Conservation (phyloP, 352 stramenopile species). For the Phytophthora fragariae region DNA sequence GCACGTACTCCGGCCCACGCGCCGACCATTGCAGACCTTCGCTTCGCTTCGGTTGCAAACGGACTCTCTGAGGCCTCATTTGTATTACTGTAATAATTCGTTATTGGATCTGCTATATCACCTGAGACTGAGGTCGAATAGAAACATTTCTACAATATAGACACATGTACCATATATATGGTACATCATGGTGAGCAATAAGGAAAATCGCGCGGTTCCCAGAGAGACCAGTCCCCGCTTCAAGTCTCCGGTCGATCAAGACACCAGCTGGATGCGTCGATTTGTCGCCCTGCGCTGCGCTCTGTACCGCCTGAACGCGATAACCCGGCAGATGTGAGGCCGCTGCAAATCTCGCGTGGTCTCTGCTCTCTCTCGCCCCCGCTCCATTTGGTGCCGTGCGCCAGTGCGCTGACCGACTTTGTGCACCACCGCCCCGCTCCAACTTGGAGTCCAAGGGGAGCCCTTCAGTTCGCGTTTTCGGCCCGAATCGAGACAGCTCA, state of each 20-base stretch:
- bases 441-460: neutral
- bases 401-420: conserved; percentile 22
- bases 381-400: conserved; percentile 43
- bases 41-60: too few species aligned
- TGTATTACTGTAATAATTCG: too few species aligned
- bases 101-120: too few species aligned
- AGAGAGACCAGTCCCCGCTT: conserved; percentile 26
- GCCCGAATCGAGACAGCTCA: conserved; percentile 18
- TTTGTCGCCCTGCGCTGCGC: conserved; percentile 28
- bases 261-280: conserved; percentile 33
- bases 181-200: too few species aligned
- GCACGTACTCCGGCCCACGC: too few species aligned
- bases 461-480: conserved; percentile 41
- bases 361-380: conserved; percentile 39
- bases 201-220: too few species aligned
- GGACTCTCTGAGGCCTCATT: too few species aligned
- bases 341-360: conserved; percentile 44
- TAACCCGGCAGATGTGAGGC: conserved; percentile 31
- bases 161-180: too few species aligned
- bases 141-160: too few species aligned
- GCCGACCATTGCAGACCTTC: too few species aligned
- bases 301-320: conserved; percentile 30
- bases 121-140: too few species aligned
- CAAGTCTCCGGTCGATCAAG: conserved; percentile 23
- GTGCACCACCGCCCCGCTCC: conserved; percentile 1